These are phyloP conservation scores for Caryocar brasiliense DNA, from an alignment of 441 rosid genomes.

Conservation along the genomic window DNA sequence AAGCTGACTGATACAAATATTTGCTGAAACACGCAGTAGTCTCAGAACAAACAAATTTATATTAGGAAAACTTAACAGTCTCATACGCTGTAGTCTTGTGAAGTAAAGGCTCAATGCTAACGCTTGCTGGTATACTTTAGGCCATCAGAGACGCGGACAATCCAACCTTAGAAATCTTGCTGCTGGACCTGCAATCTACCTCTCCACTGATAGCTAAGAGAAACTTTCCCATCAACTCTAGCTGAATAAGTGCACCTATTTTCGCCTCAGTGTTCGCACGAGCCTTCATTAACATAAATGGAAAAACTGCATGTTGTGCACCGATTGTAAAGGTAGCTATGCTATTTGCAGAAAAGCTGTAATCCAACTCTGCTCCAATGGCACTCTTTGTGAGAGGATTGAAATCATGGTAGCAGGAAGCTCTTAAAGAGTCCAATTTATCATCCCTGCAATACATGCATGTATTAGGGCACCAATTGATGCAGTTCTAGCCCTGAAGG, in stretches of 20 bases:
- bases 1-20: no score
- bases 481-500: no score
- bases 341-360: slow-evolving; percentile 9
- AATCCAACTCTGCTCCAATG: slow-evolving; percentile 45
- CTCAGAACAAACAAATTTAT: no score
- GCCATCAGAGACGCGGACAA: slow-evolving; percentile 25
- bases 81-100: no score
- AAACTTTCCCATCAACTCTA: slow-evolving; percentile 25
- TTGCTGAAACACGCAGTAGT: no score
- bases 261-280: slow-evolving; percentile 27
- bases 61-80: no score
- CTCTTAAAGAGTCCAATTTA: slow-evolving; percentile 22
- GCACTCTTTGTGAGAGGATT: slow-evolving; percentile 29
- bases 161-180: slow-evolving; percentile 33
- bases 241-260: slow-evolving; percentile 28
- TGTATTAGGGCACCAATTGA: neutral
- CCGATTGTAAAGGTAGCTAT: slow-evolving; percentile 29
- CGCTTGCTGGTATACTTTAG: no score
- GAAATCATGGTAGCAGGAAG: slow-evolving; percentile 25
- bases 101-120: no score
- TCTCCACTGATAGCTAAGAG: slow-evolving; percentile 30
- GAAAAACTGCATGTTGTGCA: slow-evolving; percentile 28
- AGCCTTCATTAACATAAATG: slow-evolving; percentile 38
- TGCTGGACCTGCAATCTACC: slow-evolving; percentile 18
- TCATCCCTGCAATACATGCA: slow-evolving; percentile 34